These are phyloP conservation scores for Emmonsiellopsis sp. DNA, from an alignment of 2,329 filamentous ascomycete genomes.

Conservation along the genomic window DNA sequence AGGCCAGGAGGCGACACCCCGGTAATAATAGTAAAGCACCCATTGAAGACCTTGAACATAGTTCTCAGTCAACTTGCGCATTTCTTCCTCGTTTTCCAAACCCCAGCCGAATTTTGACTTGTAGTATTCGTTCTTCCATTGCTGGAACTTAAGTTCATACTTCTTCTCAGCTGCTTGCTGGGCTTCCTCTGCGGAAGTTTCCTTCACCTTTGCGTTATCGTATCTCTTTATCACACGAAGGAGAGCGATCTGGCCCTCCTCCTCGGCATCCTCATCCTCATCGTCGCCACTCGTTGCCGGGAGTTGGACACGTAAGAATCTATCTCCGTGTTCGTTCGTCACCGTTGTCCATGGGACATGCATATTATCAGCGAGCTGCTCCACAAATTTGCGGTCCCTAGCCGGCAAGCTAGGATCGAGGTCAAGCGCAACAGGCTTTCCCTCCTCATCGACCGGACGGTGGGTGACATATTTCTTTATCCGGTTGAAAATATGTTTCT, in stretches of 20 bases:
- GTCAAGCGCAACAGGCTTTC: constrained; percentile 50
- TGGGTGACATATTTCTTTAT: constrained; percentile 76
- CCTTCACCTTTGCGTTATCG: constrained; percentile 78
- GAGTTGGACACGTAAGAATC: constrained; percentile 56
- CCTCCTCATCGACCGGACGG: constrained; percentile 44
- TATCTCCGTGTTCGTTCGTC: constrained; percentile 54
- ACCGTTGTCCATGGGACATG: constrained; percentile 57
- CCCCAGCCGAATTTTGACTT: constrained; percentile 84
- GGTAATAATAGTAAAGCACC: constrained; percentile 98
- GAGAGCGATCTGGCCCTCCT: constrained; percentile 74
- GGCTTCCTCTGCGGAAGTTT: constrained; percentile 68
- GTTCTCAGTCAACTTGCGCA: constrained; percentile 79
- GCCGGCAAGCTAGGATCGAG: constrained; percentile 65
- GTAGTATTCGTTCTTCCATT: constrained; percentile 96
- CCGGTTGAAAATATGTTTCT: constrained; percentile 71
- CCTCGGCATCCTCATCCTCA: constrained; percentile 65
- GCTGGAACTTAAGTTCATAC: constrained; percentile 80
- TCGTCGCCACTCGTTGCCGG: constrained; percentile 38
- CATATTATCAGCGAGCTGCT: constrained; percentile 67
- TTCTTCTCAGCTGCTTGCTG: constrained; percentile 70
- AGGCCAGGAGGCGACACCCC: constrained; percentile 93
- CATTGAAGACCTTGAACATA: constrained; percentile 97
- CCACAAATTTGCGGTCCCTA: constrained; percentile 83
- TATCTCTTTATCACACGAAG: constrained; percentile 80
- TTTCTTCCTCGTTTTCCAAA: constrained; percentile 66